Conservation (phyloP, 2,329 filamentous ascomycete genomes). For the Colletotrichum somersetense region DNA sequence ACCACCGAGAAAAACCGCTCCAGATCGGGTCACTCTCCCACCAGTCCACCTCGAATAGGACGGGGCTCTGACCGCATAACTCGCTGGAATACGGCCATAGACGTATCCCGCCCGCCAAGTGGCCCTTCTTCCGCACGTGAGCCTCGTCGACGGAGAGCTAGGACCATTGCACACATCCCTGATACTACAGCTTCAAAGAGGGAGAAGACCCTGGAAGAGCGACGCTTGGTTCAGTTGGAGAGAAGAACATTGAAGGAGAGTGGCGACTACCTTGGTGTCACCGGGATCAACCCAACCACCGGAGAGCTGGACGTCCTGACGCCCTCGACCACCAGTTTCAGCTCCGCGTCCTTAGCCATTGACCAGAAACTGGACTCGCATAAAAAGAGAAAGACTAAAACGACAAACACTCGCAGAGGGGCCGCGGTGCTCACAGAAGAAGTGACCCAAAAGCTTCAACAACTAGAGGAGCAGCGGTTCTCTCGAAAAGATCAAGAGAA, state of each 20-base stretch:
- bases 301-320: slow-evolving; percentile 65
- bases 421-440: slow-evolving; percentile 61
- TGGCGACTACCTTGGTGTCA: slow-evolving; percentile 70
- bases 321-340: slow-evolving; percentile 61
- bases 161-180: neutral
- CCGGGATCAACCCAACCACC: slow-evolving; percentile 69
- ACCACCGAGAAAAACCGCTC: slow-evolving; percentile 39
- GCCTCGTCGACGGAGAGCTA: slow-evolving; percentile 8
- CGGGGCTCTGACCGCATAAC: slow-evolving; percentile 49
- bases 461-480: slow-evolving; percentile 54
- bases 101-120: slow-evolving; percentile 40
- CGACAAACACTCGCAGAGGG: slow-evolving; percentile 53
- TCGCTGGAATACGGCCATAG: slow-evolving; percentile 54
- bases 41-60: slow-evolving; percentile 10
- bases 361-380: slow-evolving; percentile 51
- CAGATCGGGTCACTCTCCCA: slow-evolving; percentile 14
- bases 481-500: slow-evolving; percentile 59
- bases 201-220: slow-evolving; percentile 25
- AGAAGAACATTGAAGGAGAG: slow-evolving; percentile 64
- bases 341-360: slow-evolving; percentile 49
- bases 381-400: slow-evolving; percentile 51
- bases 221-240: slow-evolving; percentile 47
- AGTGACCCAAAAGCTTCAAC: slow-evolving; percentile 52
- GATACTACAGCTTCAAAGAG: neutral
- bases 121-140: slow-evolving; percentile 5